Conservation (phyloP, 2,329 filamentous ascomycete genomes). For the Talaromyces sp. region DNA sequence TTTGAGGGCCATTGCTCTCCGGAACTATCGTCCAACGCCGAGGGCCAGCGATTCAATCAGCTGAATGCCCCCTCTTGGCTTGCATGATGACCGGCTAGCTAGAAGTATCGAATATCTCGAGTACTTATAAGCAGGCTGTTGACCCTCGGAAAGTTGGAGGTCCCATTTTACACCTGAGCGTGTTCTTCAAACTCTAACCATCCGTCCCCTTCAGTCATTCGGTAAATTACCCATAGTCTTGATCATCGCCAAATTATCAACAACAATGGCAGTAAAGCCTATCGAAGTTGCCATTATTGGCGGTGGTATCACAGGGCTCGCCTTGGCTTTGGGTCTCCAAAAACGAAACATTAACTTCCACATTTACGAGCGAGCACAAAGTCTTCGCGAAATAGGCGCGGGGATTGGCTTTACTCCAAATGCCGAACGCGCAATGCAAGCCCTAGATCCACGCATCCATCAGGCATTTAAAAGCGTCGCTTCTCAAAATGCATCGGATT, state of each 20-base stretch:
- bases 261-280: neutral
- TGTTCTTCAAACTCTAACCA: neutral
- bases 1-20: neutral
- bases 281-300: constrained; percentile 59
- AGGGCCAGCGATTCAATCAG: neutral
- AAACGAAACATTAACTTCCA: constrained; percentile 47
- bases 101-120: neutral
- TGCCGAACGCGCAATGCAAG: constrained; percentile 54
- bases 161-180: neutral
- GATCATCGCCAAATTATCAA: neutral
- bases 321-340: constrained; percentile 53
- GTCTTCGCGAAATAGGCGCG: constrained; percentile 60
- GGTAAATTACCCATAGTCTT: neutral
- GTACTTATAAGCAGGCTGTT: neutral
- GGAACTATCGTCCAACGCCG: neutral
- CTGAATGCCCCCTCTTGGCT: neutral
- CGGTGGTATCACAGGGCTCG: constrained; percentile 59
- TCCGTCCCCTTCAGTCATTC: too few species aligned
- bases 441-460: constrained; percentile 47
- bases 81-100: neutral
- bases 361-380: constrained; percentile 57
- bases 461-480: constrained; percentile 33
- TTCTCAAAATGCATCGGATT: constrained; percentile 31
- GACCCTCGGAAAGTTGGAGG: neutral
- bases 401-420: constrained; percentile 59